These are phyloP conservation scores for Populus hybrid DNA, from an alignment of 441 rosid species.

Conservation along the genomic window DNA sequence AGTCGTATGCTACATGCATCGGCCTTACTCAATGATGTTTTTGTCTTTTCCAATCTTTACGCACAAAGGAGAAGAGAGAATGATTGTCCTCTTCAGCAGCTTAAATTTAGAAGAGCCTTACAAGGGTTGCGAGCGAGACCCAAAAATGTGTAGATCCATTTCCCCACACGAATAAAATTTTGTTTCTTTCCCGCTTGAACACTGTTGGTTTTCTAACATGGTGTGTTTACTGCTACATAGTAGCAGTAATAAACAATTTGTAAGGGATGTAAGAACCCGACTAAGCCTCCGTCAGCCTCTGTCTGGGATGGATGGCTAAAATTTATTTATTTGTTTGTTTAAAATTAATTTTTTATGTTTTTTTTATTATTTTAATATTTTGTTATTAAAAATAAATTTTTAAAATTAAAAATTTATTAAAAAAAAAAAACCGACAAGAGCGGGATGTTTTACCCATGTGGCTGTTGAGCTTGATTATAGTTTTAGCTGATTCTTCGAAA, in stretches of 20 bases:
- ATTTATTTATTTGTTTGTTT: too few species aligned
- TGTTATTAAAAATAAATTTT: too few species aligned
- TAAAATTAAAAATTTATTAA: too few species aligned
- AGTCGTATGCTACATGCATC: conserved; percentile 79
- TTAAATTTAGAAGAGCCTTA: conserved; percentile 2
- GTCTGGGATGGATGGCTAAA: too few species aligned
- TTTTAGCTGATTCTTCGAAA: neutral
- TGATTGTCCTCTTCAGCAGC: neutral
- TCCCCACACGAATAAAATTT: conserved; percentile 18
- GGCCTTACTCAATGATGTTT: conserved; percentile 52
- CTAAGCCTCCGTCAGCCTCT: too few species aligned
- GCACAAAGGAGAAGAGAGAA: conserved; percentile 1
- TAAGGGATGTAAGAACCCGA: neutral
- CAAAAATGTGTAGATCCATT: conserved; percentile 17
- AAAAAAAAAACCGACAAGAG: neutral
- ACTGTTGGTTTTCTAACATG: neutral
- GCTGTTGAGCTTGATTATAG: neutral
- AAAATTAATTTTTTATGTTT: too few species aligned
- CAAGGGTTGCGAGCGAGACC: neutral
- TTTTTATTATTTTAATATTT: too few species aligned
- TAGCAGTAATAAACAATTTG: neutral
- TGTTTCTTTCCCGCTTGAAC: neutral
- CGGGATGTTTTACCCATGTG: neutral
- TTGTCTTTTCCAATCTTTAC: conserved; percentile 1
- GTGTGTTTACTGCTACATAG: neutral